A percentile compares a stretch with the other conserved stretches of the same genome.
Conservation (phyloP, 108 stramenopile species). For the Asterionellopsis glacialis region DNA sequence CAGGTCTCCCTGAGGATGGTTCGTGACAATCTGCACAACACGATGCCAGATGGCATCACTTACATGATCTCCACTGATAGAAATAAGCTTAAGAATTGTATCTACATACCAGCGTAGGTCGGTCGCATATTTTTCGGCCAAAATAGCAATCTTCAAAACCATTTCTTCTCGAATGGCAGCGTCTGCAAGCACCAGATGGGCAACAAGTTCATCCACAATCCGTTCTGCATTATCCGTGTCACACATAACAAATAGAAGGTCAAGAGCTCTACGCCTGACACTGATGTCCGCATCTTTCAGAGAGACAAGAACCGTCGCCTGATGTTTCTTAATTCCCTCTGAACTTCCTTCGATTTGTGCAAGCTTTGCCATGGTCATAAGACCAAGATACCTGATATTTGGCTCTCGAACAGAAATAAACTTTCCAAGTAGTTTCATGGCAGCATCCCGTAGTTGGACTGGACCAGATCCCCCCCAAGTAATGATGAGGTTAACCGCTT, state of each 20-base stretch:
- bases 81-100: conserved; percentile 91
- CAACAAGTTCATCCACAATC: conserved; percentile 93
- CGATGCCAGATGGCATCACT: conserved; percentile 98
- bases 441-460: conserved; percentile 67
- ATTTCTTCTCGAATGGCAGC: conserved; percentile 94
- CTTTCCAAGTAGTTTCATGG: conserved; percentile 89
- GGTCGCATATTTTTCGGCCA: conserved; percentile 96
- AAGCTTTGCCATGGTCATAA: conserved; percentile 92
- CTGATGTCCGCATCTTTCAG: conserved; percentile 96
- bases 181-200: conserved; percentile 86
- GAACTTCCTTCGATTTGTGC: conserved; percentile 87
- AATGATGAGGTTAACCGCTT: conserved; percentile 93
- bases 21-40: conserved; percentile 97
- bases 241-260: conserved; percentile 96
- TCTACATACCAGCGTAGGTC: conserved; percentile 98
- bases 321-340: conserved; percentile 85
- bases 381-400: conserved; percentile 95
- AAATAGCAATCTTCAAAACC: conserved; percentile 97
- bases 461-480: conserved; percentile 83
- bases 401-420: conserved; percentile 94
- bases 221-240: conserved; percentile 88
- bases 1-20: conserved; percentile 89
- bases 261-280: conserved; percentile 91
- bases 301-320: conserved; percentile 85
- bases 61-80: conserved; percentile 93